Evolutionary conservation across 768 basidiomycete species (phyloP).

Genomic region (Trametes gibbosa): DNA sequence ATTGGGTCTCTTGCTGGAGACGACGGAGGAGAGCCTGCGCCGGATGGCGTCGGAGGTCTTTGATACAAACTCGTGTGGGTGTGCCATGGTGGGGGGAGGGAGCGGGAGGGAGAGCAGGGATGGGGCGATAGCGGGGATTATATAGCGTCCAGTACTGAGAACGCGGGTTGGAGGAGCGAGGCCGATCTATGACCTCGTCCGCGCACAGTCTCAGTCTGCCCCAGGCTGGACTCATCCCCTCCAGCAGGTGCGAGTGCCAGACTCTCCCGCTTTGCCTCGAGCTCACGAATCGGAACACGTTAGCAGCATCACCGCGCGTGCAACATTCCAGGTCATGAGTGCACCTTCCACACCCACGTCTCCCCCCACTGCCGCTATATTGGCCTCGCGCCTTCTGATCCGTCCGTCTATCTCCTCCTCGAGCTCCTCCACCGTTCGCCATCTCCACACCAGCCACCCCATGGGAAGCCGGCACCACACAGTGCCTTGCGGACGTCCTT

Average conservation of each 20-base stretch:
- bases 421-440: not conserved
- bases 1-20: conserved; percentile 51
- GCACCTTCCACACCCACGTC: not conserved
- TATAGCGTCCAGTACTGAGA: conserved; percentile 13
- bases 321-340: conserved; percentile 8
- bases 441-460: too few relatives aligned
- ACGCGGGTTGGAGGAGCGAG: not conserved
- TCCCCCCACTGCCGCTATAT: not conserved
- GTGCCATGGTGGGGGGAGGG: conserved; percentile 47
- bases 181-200: not conserved
- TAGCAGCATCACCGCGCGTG: conserved; percentile 4
- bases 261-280: too few relatives aligned
- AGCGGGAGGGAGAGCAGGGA: conserved; percentile 18
- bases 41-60: conserved; percentile 60
- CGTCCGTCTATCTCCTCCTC: conserved; percentile 1
- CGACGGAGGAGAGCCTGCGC: conserved; percentile 64
- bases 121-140: conserved; percentile 20
- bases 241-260: too few relatives aligned
- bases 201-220: not conserved
- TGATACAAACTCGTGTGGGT: conserved; percentile 54
- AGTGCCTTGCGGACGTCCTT: not conserved
- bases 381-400: conserved; percentile 1
- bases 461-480: not conserved
- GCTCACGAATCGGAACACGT: not conserved
- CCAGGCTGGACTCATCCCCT: too few relatives aligned